phyloP scores from a whole-genome alignment of 768 basidiomycete genomes.

The Pisolithus tinctorius region DNA sequence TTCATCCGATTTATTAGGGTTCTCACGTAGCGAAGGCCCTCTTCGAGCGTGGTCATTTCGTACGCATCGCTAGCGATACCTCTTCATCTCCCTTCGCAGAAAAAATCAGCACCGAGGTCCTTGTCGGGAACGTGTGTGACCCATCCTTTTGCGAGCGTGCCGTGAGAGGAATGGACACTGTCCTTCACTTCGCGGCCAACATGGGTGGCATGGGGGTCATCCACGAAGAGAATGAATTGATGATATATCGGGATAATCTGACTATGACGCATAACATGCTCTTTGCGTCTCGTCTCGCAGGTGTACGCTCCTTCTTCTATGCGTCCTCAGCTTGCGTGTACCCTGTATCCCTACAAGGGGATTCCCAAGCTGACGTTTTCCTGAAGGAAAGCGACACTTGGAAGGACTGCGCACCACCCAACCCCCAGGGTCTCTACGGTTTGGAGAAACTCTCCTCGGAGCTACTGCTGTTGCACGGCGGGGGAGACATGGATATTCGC shows the following conservation, averaged over 20 bases:
- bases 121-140: slow-evolving; percentile 43
- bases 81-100: slow-evolving; percentile 17
- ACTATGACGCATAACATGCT: slow-evolving; percentile 45
- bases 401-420: slow-evolving; percentile 26
- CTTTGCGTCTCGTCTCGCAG: slow-evolving; percentile 29
- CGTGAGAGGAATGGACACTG: slow-evolving; percentile 34
- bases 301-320: slow-evolving; percentile 41
- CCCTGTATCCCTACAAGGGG: slow-evolving; percentile 36
- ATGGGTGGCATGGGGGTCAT: slow-evolving; percentile 66
- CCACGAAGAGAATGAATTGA: slow-evolving; percentile 41
- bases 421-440: slow-evolving; percentile 52
- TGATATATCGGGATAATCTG: slow-evolving; percentile 45
- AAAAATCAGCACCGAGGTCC: slow-evolving; percentile 27
- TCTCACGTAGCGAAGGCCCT: slow-evolving; percentile 43
- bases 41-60: slow-evolving; percentile 19
- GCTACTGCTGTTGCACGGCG: slow-evolving; percentile 32
- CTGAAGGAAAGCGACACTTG: slow-evolving; percentile 43
- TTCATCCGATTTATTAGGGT: slow-evolving; percentile 31
- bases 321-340: slow-evolving; percentile 59
- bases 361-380: slow-evolving; percentile 29
- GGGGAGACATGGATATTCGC: slow-evolving; percentile 29
- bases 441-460: slow-evolving; percentile 51
- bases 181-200: slow-evolving; percentile 54
- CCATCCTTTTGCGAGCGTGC: slow-evolving; percentile 29
- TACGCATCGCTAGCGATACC: slow-evolving; percentile 40